Conservation (phyloP, 169 alveolate genomes). For the Perkinsus olseni region DNA sequence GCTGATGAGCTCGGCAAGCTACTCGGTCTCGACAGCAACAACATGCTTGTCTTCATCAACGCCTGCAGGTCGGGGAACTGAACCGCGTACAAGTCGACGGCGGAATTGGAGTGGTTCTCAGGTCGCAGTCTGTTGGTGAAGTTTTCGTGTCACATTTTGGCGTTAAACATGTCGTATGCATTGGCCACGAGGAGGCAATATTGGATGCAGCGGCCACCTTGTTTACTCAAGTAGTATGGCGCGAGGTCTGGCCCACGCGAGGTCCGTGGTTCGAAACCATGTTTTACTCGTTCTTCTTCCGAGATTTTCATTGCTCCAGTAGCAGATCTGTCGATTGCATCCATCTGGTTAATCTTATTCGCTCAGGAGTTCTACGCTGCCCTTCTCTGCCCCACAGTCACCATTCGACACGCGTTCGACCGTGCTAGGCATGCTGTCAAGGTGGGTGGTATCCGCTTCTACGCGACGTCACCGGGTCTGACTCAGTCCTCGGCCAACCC, state of each 20-base stretch:
- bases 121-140: not conserved
- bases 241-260: not conserved
- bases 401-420: not conserved
- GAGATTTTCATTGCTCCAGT: no score
- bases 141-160: not conserved
- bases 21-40: not conserved
- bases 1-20: not conserved
- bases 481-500: not conserved
- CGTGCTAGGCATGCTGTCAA: not conserved
- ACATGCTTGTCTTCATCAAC: not conserved
- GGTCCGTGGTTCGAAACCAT: no score
- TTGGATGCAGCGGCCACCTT: not conserved
- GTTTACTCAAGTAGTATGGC: not conserved
- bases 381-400: not conserved
- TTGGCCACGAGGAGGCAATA: not conserved
- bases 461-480: not conserved
- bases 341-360: no score
- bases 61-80: not conserved
- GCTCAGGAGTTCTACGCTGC: not conserved
- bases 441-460: no score
- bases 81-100: no score
- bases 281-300: no score
- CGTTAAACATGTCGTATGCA: not conserved
- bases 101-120: no score
- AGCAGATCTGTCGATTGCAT: no score